Evolutionary conservation across 1,284 basidiomycete genomes (phyloP).

Genomic region (Marasmius tenuissimus): DNA sequence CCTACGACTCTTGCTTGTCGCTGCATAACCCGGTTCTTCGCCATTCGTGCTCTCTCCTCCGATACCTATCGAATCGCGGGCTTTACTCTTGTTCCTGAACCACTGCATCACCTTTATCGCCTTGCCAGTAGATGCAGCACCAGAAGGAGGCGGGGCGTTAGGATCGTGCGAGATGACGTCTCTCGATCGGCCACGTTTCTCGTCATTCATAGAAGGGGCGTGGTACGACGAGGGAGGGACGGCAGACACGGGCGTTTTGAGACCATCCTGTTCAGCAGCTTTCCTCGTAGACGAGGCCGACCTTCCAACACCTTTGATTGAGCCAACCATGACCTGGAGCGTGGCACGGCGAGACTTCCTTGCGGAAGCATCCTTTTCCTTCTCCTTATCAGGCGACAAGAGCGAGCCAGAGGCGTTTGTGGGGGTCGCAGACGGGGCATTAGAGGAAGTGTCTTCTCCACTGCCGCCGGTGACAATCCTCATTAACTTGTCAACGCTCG

Average conservation of each 20-base stretch:
- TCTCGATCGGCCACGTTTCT: conserved; percentile 12
- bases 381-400: conserved; percentile 14
- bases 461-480: neutral
- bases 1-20: conserved; percentile 17
- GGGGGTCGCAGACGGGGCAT: neutral
- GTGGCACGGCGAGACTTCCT: conserved; percentile 69
- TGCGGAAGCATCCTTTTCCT: conserved; percentile 14
- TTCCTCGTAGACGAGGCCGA: conserved; percentile 34
- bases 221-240: neutral
- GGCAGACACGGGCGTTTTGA: conserved; percentile 31
- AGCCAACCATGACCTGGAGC: conserved; percentile 81
- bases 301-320: conserved; percentile 47
- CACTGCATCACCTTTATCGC: conserved; percentile 80
- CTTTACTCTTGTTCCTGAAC: conserved; percentile 74
- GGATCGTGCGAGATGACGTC: conserved; percentile 1
- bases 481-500: neutral
- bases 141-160: conserved; percentile 43
- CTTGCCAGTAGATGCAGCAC: conserved; percentile 73
- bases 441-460: neutral
- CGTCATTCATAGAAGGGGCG: conserved; percentile 9
- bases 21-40: conserved; percentile 12
- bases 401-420: conserved; percentile 10
- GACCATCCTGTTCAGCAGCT: conserved; percentile 24
- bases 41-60: conserved; percentile 29
- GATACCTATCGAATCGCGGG: conserved; percentile 39